Base-by-base conservation (phyloP, 176 grass and related monocot species). In the Ensete glaucum region DNA sequence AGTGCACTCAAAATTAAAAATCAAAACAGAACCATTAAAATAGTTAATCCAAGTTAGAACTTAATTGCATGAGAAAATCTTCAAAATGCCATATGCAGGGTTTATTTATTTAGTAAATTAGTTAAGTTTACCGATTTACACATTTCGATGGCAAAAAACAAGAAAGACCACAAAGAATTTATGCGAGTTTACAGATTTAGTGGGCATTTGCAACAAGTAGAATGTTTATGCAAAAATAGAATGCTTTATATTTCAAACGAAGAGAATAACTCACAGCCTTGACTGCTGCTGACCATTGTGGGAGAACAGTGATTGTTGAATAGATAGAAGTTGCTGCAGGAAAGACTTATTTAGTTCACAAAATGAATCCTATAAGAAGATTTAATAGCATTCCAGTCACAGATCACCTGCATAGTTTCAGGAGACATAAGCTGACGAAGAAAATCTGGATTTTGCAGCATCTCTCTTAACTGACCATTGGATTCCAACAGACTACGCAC, bases 401-500 rank as follows among this genome's bases (percentile, higher is more conserved):
- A 65, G 77, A 26, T 68, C 88, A 88, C 94, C 90, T 93, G 90
- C 88, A 98, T 80, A 50, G 87, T 88, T 59, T 98, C 94, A 76
- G 94, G 90, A 65, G 94, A 93, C 71, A 87, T 78, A 81, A 98
- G 64, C 82, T 98, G 94, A 78, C 84, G 94, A 85, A 93, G 82
- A 86, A 98, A 91, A 72, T 98, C 88, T 77, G 94, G 90, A 79
- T 93, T 93, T 80, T 98, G 94, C 72, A 98, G 77, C 88, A 98
- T 87, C 72, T 93, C 85, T 87, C 94, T 91, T 73, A 98, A 71
- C 67, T 93, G 90, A 87, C 68, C 76, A 55, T 93, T 93, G 78
- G 94, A 89, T 67, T 98, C 94, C 77, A 98, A 74, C 76, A 98
- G 60, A 82, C 79, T 89, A 68, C 94, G 94, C 49, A 85, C 64